Evolutionary conservation across 1,284 basidiomycete genomes (phyloP).

Genomic region (Thecaphora thlaspeos): DNA sequence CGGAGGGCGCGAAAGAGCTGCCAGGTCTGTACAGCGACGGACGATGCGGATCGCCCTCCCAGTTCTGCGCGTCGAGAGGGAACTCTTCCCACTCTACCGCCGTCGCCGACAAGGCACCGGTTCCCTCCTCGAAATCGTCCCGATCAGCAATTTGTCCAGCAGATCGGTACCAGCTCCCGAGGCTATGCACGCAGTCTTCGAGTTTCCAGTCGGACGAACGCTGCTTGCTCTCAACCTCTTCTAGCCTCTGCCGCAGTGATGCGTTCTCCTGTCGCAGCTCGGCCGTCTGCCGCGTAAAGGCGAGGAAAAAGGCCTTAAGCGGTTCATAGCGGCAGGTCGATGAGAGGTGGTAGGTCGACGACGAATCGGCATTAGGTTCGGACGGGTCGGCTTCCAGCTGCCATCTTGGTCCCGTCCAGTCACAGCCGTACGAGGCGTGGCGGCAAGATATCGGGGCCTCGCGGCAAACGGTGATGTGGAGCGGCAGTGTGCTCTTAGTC

Average conservation of each 20-base stretch:
- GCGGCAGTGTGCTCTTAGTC: slow-evolving; percentile 17
- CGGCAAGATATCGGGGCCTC: slow-evolving; percentile 21
- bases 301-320: slow-evolving; percentile 25
- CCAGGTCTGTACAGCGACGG: no score
- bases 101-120: not conserved
- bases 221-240: slow-evolving; percentile 17
- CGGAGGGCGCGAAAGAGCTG: slow-evolving; percentile 6
- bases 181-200: slow-evolving; percentile 28
- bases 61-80: slow-evolving; percentile 28
- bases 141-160: slow-evolving; percentile 10
- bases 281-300: slow-evolving; percentile 13
- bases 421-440: slow-evolving; percentile 25
- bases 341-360: slow-evolving; percentile 11
- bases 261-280: slow-evolving; percentile 25
- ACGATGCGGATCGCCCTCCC: slow-evolving; percentile 23
- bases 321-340: slow-evolving; percentile 32
- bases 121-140: not conserved
- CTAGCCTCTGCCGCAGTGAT: slow-evolving; percentile 9
- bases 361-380: not conserved
- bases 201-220: slow-evolving; percentile 9
- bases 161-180: slow-evolving; percentile 31
- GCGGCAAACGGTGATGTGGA: slow-evolving; percentile 21
- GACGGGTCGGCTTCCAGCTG: slow-evolving; percentile 8
- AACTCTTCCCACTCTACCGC: slow-evolving; percentile 27
- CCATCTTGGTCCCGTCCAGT: slow-evolving; percentile 27